These are phyloP conservation scores for Martiniozyma asiatica DNA, from an alignment of 1,139 yeast genomes.

Conservation along the genomic window DNA sequence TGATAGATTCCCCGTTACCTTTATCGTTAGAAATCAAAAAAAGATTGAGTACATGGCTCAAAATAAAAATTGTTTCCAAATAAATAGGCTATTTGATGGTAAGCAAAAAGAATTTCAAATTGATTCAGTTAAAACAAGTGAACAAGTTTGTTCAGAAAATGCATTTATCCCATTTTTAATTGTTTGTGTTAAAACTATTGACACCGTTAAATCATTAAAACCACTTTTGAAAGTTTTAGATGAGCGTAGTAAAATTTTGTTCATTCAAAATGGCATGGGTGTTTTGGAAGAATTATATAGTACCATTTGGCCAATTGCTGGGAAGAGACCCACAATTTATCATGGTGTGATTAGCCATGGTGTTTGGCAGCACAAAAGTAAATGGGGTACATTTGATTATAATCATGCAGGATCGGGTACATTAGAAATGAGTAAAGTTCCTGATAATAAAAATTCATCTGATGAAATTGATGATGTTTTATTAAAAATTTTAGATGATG, in stretches of 20 bases:
- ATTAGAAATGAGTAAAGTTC: constrained; percentile 38
- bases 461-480: constrained; percentile 13
- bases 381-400: constrained; percentile 29
- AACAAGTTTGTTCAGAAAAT: constrained; percentile 11
- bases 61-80: constrained; percentile 12
- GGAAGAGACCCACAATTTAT: constrained; percentile 41
- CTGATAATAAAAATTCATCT: constrained; percentile 17
- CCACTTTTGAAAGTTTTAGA: too few species aligned
- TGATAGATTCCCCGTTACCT: constrained; percentile 13
- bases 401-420: constrained; percentile 62
- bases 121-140: constrained; percentile 11
- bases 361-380: constrained; percentile 30
- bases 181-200: constrained; percentile 23
- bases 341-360: constrained; percentile 83
- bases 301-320: constrained; percentile 40
- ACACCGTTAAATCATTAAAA: too few species aligned
- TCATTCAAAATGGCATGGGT: constrained; percentile 73
- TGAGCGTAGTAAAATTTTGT: constrained; percentile 42
- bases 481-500: constrained; percentile 9
- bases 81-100: constrained; percentile 17
- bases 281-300: constrained; percentile 40
- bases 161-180: constrained; percentile 17
- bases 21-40: constrained; percentile 17
- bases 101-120: constrained; percentile 8
- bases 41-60: constrained; percentile 14